Base-by-base conservation (phyloP, 1,139 yeast species). In the Candida sp. region DNA sequence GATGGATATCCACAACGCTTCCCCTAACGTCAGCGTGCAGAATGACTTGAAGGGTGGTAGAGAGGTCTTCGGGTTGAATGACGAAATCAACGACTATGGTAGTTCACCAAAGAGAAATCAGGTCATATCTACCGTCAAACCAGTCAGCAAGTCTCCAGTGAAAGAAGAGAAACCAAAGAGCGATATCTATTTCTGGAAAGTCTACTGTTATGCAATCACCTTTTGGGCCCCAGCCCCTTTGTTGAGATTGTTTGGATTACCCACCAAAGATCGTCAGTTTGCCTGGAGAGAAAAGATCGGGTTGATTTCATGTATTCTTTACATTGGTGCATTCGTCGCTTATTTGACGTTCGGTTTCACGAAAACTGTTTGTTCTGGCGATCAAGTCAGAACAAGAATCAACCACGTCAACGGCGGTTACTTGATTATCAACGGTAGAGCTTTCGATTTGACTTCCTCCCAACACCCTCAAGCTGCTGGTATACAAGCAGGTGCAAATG, bases 271-370 rank as follows among this genome's bases (percentile, higher is more conserved):
- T 47, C 83, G 97, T 56, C 98, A 91, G 67, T 84, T 85, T 76
- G 98, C 98, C 0, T 94, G 99, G 99, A 81, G 98, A 66, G 99
- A 94, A 67, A 94, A 94, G 66, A 88, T 93, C 43, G 98, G 90
- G 1, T 78, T 94, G 49, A 78, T 94, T 49, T 80, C 96, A 2
- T 78, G 92, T 54, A 91, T 94, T 61, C 60, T 88, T 31, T 83
- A 82, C 59, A 72, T 89, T 51, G 98, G 96, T 47, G 84, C 91
- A 0, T 72, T 89, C 56, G 90, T 93, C 43, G 97, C 96, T 1
- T 94, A 79, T 65, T 75, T 93, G 57, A 91, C 97, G 2, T 93
- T 93, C 70, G 99, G 98, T 2, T 93, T 94, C 70, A 90, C 97
- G 11, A 81, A 79, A 59, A 82, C 97, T 0, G 96, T 92, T 31